Conservation (phyloP, 345 rosid genomes). For the Citrus reticulata region DNA sequence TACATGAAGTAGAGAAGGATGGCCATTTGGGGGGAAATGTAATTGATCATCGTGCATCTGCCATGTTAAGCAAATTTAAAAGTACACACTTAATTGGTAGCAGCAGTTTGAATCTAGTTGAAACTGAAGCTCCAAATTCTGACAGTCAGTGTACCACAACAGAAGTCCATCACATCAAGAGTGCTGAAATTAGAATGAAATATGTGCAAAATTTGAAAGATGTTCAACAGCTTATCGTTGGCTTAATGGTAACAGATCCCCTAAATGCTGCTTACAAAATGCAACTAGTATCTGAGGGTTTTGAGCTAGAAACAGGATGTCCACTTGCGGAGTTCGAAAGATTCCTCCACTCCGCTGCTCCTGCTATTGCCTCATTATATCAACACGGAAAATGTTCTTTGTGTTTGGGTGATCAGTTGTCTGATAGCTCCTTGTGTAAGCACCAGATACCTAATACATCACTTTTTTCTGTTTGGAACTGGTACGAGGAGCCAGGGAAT, state of each 20-base stretch:
- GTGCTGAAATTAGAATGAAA: neutral
- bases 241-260: conserved; percentile 4
- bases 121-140: conserved; percentile 4
- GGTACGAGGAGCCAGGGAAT: conserved; percentile 29
- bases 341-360: conserved; percentile 19
- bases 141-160: neutral
- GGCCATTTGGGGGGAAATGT: neutral
- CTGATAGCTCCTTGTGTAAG: conserved; percentile 5
- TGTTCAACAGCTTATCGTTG: neutral
- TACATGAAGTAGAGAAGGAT: neutral
- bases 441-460: conserved; percentile 15
- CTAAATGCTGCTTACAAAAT: conserved; percentile 16
- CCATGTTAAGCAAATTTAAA: neutral
- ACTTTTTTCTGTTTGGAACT: conserved; percentile 25
- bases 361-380: conserved; percentile 11
- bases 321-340: conserved; percentile 29
- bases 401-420: conserved; percentile 3
- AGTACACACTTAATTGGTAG: neutral
- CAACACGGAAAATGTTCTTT: neutral
- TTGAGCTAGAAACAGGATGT: conserved; percentile 4
- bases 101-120: neutral
- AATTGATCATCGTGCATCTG: neutral
- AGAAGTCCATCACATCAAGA: conserved; percentile 8
- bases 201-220: conserved; percentile 5
- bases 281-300: conserved; percentile 17